Evolutionary conservation across 2,329 filamentous ascomycete species (phyloP), one percentile per base, ranked within the genome.

Genomic region (Neofusicoccum cordaticola): DNA sequence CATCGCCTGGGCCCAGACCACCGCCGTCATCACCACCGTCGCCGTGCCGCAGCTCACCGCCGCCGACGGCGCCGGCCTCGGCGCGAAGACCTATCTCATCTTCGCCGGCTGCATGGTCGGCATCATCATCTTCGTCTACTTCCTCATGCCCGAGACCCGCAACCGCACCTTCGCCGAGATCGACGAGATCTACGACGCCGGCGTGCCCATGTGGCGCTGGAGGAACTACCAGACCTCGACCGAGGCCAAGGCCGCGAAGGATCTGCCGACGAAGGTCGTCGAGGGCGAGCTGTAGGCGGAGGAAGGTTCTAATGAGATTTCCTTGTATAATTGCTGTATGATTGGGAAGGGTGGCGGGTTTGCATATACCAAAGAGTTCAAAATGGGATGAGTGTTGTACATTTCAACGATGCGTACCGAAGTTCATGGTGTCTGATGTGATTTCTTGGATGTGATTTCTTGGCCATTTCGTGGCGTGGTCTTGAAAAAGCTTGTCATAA

Each of bases 21-120:
- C 57, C 4, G 57, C 57, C 57, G 57, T 61, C 42, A 61, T 61
- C 57, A 61, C 57, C 31, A 61, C 57, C 44, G 37, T 61, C 57
- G 57, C 45, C 44, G 57, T 61, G 0, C 57, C 57, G 12, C 57
- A 61, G 34, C 44, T 52, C 1, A 63, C 60, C 3, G 47, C 48
- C 31, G 47, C 47, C 13, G 60, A 63, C 13, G 47, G 45, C n/a
- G 60, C 47, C 3, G 41, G 41, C 15, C 35, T 52, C 0, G 60
- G 60, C 48, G 60, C 60, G 3, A 63, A 63, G 39, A 52, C 47
- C 4, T 77, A 77, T 63, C 79, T 81, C 66, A 80, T 82, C 69
- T 79, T 85, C 65, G 82, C 82, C 5, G 79, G 74, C 31, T 77
- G 85, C 66, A 81, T 80, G 71, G 72, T 80, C 4, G 67, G 78